phyloP scores from a whole-genome alignment of 148 eudicot species.

The Camellia granthamiana region DNA sequence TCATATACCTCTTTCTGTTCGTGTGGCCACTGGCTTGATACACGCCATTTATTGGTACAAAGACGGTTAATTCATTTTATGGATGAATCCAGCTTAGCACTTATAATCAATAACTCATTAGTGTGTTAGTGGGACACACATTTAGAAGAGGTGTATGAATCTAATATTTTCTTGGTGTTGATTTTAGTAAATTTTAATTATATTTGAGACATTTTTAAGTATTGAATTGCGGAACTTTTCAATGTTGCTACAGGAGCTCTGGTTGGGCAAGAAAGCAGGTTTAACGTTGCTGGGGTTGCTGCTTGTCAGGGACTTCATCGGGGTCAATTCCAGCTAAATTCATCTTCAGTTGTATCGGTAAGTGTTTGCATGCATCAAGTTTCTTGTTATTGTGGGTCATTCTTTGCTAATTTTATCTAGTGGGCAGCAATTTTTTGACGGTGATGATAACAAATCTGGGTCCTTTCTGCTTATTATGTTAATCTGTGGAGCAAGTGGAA shows the following conservation, averaged over 20 bases:
- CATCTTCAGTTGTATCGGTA: constrained; percentile 25
- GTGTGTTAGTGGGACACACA: not conserved
- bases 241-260: constrained; percentile 15
- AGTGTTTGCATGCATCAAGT: constrained; percentile 3
- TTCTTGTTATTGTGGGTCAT: not conserved
- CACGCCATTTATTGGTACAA: not conserved
- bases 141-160: not conserved
- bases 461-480: constrained; percentile 19
- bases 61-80: not conserved
- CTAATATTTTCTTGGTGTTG: not conserved
- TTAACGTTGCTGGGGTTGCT: constrained; percentile 15
- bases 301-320: constrained; percentile 15
- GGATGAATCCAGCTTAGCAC: not conserved
- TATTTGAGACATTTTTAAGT: not conserved
- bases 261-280: constrained; percentile 14
- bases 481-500: constrained; percentile 10
- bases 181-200: not conserved
- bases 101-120: not conserved
- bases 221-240: not conserved
- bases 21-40: not conserved
- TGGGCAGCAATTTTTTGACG: constrained; percentile 13
- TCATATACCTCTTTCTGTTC: not conserved
- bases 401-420: constrained; percentile 10
- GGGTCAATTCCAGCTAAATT: constrained; percentile 15
- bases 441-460: constrained; percentile 9